These are phyloP conservation scores for Serendipita sp. DNA, from an alignment of 768 basidiomycete species.

Conservation along the genomic window DNA sequence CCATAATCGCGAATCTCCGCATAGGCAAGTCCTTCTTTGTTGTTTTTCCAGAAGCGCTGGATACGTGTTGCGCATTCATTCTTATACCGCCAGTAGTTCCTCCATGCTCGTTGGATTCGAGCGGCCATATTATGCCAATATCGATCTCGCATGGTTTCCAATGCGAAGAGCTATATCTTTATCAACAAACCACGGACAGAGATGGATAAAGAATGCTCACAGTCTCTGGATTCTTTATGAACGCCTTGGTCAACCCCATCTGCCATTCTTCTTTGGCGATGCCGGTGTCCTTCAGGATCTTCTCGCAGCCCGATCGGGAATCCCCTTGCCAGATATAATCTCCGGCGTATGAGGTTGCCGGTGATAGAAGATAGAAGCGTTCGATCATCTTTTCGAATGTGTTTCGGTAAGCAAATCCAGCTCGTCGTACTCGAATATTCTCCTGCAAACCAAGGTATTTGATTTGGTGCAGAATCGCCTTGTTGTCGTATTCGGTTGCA, in stretches of 20 bases:
- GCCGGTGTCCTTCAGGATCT: constrained; percentile 86
- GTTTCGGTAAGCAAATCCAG: constrained; percentile 95
- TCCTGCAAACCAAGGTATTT: constrained; percentile 98
- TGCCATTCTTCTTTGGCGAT: constrained; percentile 98
- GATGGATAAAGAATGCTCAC: constrained; percentile 26
- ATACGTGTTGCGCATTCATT: constrained; percentile 90
- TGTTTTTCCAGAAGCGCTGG: constrained; percentile 97
- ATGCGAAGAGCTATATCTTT: constrained; percentile 63
- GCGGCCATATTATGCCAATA: constrained; percentile 99
- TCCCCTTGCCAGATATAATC: constrained; percentile 96
- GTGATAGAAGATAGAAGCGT: constrained; percentile 89
- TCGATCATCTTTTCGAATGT: constrained; percentile 99
- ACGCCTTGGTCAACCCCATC: constrained; percentile 96
- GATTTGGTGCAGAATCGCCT: constrained; percentile 95
- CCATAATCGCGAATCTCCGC: constrained; percentile 87
- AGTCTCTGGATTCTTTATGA: constrained; percentile 98
- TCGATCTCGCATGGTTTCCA: constrained; percentile 96
- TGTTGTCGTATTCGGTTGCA: constrained; percentile 76
- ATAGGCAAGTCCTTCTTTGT: constrained; percentile 84
- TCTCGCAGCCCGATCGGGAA: constrained; percentile 76
- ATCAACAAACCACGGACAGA: constrained; percentile 8
- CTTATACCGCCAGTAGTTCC: constrained; percentile 91
- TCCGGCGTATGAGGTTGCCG: constrained; percentile 91
- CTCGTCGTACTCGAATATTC: constrained; percentile 92
- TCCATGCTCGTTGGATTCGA: constrained; percentile 89